phyloP scores from a whole-genome alignment of 192 early-diverging fungal genomes.

The Oehlia diaphana region DNA sequence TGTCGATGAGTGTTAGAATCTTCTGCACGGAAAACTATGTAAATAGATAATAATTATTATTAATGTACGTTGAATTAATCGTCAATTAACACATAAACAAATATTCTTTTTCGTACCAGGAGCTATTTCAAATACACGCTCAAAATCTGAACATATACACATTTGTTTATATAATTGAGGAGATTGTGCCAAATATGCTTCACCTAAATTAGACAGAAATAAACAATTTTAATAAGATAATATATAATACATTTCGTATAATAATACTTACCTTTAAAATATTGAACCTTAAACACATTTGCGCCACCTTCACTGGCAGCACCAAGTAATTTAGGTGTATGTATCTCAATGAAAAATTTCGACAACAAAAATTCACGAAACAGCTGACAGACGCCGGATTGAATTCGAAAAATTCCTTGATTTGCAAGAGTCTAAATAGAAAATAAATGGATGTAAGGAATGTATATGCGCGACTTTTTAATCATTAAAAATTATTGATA shows the following conservation, averaged over 20 bases:
- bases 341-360: constrained; percentile 91
- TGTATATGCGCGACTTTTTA: background rate
- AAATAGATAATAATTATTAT: background rate
- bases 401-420: constrained; percentile 97
- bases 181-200: constrained; percentile 95
- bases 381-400: constrained; percentile 87
- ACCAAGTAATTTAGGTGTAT: constrained; percentile 95
- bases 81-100: background rate
- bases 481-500: background rate
- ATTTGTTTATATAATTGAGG: constrained; percentile 99
- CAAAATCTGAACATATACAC: constrained; percentile 96
- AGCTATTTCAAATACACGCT: constrained; percentile 96
- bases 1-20: constrained; percentile 97
- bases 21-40: constrained; percentile 95
- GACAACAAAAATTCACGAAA: constrained; percentile 93
- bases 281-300: constrained; percentile 96
- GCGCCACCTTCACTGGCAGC: constrained; percentile 95
- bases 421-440: constrained; percentile 80
- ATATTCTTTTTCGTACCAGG: constrained; percentile 36
- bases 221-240: background rate
- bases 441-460: background rate
- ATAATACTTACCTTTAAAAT: constrained; percentile 81
- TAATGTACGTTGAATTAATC: background rate
- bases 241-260: background rate
- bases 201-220: constrained; percentile 38